Conservation (phyloP, 768 basidiomycete species). For the Leccinum truebloodii region DNA sequence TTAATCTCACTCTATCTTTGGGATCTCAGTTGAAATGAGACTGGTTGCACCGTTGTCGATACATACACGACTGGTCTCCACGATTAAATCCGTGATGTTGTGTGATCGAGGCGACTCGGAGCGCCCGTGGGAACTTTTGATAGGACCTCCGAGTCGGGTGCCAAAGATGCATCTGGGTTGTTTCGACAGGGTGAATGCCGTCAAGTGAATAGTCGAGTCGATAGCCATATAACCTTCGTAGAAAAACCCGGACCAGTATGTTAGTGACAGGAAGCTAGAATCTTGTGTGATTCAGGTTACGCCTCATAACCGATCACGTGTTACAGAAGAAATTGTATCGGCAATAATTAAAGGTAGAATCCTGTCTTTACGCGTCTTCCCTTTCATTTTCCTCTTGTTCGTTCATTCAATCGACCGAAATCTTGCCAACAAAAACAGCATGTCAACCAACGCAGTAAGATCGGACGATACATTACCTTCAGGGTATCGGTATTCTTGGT, state of each 20-base stretch:
- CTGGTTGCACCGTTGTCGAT: not conserved
- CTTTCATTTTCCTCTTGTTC: not conserved
- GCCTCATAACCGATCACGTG: slow-evolving; percentile 10
- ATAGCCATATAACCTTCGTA: not conserved
- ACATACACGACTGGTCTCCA: not conserved
- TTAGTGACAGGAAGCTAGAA: not conserved
- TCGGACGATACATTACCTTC: slow-evolving; percentile 43
- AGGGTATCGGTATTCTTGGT: slow-evolving; percentile 56
- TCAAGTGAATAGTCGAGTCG: not conserved
- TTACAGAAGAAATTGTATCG: not conserved
- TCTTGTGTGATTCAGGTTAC: not conserved
- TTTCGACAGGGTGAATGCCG: not conserved
- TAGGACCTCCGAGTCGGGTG: not conserved
- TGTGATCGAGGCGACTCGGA: not conserved
- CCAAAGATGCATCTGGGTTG: not conserved
- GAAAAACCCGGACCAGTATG: not conserved
- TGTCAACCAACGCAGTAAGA: slow-evolving; percentile 9
- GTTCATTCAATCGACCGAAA: not conserved
- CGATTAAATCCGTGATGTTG: not conserved
- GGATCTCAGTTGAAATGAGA: not conserved
- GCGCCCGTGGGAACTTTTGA: not conserved
- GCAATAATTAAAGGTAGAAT: not conserved
- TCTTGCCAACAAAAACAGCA: not conserved
- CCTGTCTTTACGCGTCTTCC: not conserved
- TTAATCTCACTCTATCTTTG: not conserved